A percentile compares a stretch with the other conserved stretches of the same genome.
These are phyloP conservation scores for Cryptosporidium xiaoi DNA, from an alignment of 169 alveolate species.

Conservation along the genomic window DNA sequence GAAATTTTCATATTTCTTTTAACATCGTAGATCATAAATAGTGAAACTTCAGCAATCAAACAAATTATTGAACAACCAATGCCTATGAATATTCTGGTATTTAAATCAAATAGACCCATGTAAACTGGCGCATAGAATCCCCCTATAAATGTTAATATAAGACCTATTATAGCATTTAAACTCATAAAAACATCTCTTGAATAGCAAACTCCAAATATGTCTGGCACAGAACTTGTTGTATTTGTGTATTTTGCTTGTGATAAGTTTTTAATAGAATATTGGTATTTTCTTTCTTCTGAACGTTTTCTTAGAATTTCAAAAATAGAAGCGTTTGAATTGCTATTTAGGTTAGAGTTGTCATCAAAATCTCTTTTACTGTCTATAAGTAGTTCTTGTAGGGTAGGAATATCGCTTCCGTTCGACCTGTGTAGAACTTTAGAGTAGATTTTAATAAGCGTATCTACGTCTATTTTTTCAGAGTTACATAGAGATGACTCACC, in stretches of 20 bases:
- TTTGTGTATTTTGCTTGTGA: slow-evolving; percentile 43
- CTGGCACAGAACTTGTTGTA: slow-evolving; percentile 29
- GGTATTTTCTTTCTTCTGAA: slow-evolving; percentile 64
- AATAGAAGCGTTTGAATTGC: slow-evolving; percentile 8
- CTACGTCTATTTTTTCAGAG: slow-evolving; percentile 56
- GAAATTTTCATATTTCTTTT: slow-evolving; percentile 61
- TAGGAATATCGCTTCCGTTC: slow-evolving; percentile 9
- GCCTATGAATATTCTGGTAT: slow-evolving; percentile 52
- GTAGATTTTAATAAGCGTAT: slow-evolving; percentile 38
- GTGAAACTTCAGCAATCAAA: slow-evolving; percentile 54
- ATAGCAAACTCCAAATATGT: slow-evolving; percentile 44
- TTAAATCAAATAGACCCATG: slow-evolving; percentile 48
- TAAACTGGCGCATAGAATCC: slow-evolving; percentile 69
- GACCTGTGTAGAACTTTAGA: slow-evolving; percentile 9
- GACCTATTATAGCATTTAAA: slow-evolving; percentile 68
- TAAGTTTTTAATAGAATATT: slow-evolving; percentile 26
- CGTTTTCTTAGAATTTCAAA: slow-evolving; percentile 61
- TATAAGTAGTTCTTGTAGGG: slow-evolving; percentile 54
- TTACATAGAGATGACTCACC: slow-evolving; percentile 15
- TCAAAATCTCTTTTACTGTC: slow-evolving; percentile 42
- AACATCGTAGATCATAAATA: slow-evolving; percentile 51
- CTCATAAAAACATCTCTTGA: slow-evolving; percentile 69
- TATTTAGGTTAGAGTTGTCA: neutral
- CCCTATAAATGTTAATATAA: slow-evolving; percentile 64
- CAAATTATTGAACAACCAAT: slow-evolving; percentile 64